Percentiles rank a stretch among this genome's conserved stretches.
Evolutionary conservation across 1,139 yeast species (phyloP).

Genomic region (Ogataea hybrid): DNA sequence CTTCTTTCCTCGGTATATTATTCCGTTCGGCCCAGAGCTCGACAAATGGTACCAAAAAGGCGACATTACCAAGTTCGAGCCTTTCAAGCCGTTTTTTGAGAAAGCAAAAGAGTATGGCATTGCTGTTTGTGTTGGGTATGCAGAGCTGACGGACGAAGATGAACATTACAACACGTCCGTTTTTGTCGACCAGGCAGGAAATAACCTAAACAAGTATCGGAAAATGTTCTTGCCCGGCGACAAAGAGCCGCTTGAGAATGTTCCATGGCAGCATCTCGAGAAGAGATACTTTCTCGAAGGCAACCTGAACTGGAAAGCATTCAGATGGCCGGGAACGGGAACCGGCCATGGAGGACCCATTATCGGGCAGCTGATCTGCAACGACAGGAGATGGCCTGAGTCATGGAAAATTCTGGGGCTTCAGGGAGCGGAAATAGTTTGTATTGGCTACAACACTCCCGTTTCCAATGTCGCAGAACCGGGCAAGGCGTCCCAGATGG

Average conservation of each 20-base stretch:
- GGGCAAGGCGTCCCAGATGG: constrained; percentile 6
- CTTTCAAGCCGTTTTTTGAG: constrained; percentile 34
- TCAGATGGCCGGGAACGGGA: constrained; percentile 21
- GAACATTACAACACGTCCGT: constrained; percentile 35
- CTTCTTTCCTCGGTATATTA: constrained; percentile 32
- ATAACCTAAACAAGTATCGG: constrained; percentile 21
- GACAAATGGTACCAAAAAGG: constrained; percentile 37
- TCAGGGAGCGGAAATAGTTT: constrained; percentile 24
- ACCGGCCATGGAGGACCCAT: constrained; percentile 17
- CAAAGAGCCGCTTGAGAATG: constrained; percentile 28
- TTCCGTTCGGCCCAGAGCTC: constrained; percentile 34
- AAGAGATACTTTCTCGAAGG: constrained; percentile 35
- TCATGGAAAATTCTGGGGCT: constrained; percentile 35
- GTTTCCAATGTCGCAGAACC: constrained; percentile 14
- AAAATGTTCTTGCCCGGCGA: constrained; percentile 37
- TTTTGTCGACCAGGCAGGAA: constrained; percentile 26
- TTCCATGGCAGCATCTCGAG: constrained; percentile 37
- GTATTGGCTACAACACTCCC: constrained; percentile 22
- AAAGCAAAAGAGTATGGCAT: constrained; percentile 29
- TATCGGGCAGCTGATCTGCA: constrained; percentile 34
- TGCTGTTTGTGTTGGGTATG: constrained; percentile 38
- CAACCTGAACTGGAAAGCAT: constrained; percentile 36
- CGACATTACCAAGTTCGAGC: constrained; percentile 31
- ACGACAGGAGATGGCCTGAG: constrained; percentile 41
- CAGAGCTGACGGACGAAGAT: constrained; percentile 37